A percentile compares a stretch with the other conserved stretches of the same genome.
phyloP scores from a whole-genome alignment of 352 stramenopile genomes.

The Detonula confervacea region DNA sequence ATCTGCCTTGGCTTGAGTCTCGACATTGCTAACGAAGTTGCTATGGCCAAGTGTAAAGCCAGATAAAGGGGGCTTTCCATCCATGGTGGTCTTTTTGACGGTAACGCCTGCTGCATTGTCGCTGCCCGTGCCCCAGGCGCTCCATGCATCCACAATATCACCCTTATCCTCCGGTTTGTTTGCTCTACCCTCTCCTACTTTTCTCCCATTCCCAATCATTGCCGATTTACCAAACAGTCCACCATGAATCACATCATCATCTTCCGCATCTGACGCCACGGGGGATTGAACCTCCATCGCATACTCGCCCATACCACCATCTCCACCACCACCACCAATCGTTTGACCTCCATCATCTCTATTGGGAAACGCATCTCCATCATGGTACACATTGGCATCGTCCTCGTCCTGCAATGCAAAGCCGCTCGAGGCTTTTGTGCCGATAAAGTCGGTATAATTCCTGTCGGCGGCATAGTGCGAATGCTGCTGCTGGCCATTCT shows the following conservation, averaged over 20 bases:
- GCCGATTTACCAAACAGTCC: not conserved
- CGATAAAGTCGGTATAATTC: constrained; percentile 78
- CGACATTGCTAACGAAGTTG: not conserved
- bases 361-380: constrained; percentile 25
- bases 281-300: constrained; percentile 64
- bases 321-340: too few relatives aligned
- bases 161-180: constrained; percentile 5
- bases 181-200: not conserved
- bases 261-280: constrained; percentile 58
- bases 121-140: constrained; percentile 37
- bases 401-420: constrained; percentile 82
- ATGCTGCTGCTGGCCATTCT: constrained; percentile 11
- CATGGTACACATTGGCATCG: constrained; percentile 74
- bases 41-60: constrained; percentile 71
- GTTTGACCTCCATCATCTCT: constrained; percentile 10
- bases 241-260: constrained; percentile 50
- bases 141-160: constrained; percentile 49
- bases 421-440: constrained; percentile 64
- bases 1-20: constrained; percentile 24
- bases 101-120: not conserved
- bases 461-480: constrained; percentile 38
- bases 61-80: constrained; percentile 58
- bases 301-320: constrained; percentile 56
- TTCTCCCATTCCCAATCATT: not conserved
- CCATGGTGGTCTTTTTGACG: constrained; percentile 12